These are phyloP conservation scores for Asterella californica DNA, from an alignment of 225 moss, liverwort and hornwort species.

Conservation along the genomic window DNA sequence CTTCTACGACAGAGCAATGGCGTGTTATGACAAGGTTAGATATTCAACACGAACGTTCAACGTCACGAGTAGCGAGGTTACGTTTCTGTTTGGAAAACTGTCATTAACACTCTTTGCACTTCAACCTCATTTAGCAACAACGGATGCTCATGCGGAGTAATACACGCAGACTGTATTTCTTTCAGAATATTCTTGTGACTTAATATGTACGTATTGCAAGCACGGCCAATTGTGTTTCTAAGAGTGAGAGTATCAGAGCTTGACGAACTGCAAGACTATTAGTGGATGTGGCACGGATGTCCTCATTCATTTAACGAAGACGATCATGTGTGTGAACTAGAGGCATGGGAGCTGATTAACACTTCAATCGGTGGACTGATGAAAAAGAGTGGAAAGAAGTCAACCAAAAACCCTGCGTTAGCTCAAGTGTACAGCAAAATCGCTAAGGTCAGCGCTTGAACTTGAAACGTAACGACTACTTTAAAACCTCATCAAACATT, in stretches of 20 bases:
- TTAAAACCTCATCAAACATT: background rate
- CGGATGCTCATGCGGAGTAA: background rate
- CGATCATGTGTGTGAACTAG: slow-evolving; percentile 23
- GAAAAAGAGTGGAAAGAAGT: slow-evolving; percentile 42
- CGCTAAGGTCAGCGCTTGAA: slow-evolving; percentile 54
- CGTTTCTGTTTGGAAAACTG: too few species aligned
- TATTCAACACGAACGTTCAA: background rate
- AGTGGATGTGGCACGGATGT: background rate
- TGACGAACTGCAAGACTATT: background rate
- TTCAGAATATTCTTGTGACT: background rate
- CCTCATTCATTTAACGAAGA: slow-evolving; percentile 1
- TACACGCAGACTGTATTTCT: background rate
- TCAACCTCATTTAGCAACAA: background rate
- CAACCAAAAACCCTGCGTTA: slow-evolving; percentile 50
- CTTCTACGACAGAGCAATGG: slow-evolving; percentile 39
- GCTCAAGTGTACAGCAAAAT: slow-evolving; percentile 70
- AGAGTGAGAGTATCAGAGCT: background rate
- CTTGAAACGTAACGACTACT: background rate
- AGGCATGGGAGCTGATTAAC: slow-evolving; percentile 84
- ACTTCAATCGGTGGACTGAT: slow-evolving; percentile 34
- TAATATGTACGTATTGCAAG: background rate
- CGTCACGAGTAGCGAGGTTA: background rate
- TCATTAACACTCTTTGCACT: background rate
- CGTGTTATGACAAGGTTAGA: slow-evolving; percentile 36
- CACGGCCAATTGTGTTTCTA: background rate